Conservation (phyloP, 2,329 filamentous ascomycete species). For the Sclerotinia glacialis region DNA sequence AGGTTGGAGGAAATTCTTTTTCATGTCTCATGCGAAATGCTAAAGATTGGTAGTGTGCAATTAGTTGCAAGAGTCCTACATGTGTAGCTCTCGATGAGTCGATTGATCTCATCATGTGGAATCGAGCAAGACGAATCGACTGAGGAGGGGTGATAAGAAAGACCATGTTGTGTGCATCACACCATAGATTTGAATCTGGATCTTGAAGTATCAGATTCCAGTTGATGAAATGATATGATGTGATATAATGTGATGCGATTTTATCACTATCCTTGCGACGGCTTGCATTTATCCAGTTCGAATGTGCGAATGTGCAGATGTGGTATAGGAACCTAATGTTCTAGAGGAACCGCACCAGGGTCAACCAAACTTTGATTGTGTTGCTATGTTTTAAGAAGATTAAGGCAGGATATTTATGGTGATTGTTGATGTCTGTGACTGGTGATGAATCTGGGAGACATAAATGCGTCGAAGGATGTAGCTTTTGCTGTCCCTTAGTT, state of each 20-base stretch:
- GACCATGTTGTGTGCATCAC: background rate
- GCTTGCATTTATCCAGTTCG: background rate
- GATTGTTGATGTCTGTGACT: background rate
- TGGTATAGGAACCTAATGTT: background rate
- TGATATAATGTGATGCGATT: slow-evolving; percentile 4
- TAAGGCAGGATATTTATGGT: background rate
- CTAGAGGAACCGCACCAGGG: background rate
- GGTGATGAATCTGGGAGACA: background rate
- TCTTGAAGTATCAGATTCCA: background rate
- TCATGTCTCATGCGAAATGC: background rate
- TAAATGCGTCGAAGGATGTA: background rate
- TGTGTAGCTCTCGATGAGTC: background rate
- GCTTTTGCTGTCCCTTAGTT: background rate
- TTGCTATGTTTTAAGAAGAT: background rate
- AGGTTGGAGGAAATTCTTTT: background rate
- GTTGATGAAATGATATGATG: background rate
- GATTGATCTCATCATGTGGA: background rate
- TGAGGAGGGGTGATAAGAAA: background rate
- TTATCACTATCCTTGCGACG: background rate
- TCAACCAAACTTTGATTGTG: background rate
- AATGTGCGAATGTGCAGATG: background rate
- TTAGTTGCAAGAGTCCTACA: background rate
- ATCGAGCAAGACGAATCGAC: background rate
- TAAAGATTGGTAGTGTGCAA: background rate
- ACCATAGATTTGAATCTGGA: background rate